Base-by-base conservation (phyloP, 2,329 filamentous ascomycete genomes). In the Anthostomella pinea region DNA sequence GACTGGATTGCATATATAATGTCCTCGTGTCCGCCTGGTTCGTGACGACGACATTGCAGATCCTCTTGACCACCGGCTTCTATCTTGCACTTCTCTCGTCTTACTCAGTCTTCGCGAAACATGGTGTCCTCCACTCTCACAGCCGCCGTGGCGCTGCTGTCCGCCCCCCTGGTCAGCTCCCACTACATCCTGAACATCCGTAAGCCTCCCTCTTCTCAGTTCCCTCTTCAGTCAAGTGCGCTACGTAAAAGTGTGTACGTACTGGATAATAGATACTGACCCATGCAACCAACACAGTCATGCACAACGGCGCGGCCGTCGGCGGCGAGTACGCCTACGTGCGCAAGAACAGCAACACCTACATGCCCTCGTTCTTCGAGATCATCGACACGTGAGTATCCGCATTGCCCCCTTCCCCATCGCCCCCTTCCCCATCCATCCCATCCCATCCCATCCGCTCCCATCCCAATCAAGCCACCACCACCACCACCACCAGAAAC, bases 311-410 rank as follows among this genome's bases (percentile, higher is more conserved):
- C 49, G 51, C 57, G 40, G 59, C 55, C 34, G 54, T 61, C 35
- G 67, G 65, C 29, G 65, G 62, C 32, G 63, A 67, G 36, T 69
- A 64, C 54, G 59, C 62, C 28, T 74, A 73, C 59, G 67, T 75
- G 48, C 69, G 72, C 43, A 55, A 48, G 39, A 66, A 67, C 50
- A 64, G 59, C 45, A 66, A 65, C 53, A 53, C 51, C 15, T 64
- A 64, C 52, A 62, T 58, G 56, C 62, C 61, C 8, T 56, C 60
- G 30, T 62, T 63, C 51, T 46, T 45, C 35, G 58, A 63, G 45
- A 54, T 63, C 35, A 53, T 65, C 27, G 54, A 57, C 38, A 57
- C 54, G 35, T 46, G 13, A 20, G 49, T 48, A 20, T 30, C 16
- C 20, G n/a, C n/a, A n/a, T n/a, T n/a, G n/a, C n/a, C n/a, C n/a